A percentile compares a stretch with the other conserved stretches of the same genome.
Evolutionary conservation across 768 basidiomycete species (phyloP).

Genomic region (Suillus subaureus): DNA sequence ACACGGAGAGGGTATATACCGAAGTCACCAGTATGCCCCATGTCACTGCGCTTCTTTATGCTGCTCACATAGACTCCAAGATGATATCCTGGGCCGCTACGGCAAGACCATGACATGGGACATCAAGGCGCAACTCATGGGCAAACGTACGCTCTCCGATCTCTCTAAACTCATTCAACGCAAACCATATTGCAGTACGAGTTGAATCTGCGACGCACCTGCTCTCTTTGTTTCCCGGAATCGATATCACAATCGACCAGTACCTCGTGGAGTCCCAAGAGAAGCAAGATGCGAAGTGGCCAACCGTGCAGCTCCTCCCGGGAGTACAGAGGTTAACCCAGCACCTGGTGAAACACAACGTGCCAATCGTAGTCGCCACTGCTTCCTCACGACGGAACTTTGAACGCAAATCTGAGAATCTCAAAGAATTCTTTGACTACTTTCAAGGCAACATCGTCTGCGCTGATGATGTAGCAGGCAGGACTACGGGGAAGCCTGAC

Average conservation of each 20-base stretch:
- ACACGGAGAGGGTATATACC: conserved; percentile 78
- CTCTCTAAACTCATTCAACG: not conserved
- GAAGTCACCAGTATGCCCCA: conserved; percentile 68
- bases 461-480: conserved; percentile 62
- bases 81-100: conserved; percentile 70
- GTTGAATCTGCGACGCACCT: conserved; percentile 63
- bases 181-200: conserved; percentile 51
- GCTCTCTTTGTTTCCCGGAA: conserved; percentile 76
- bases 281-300: conserved; percentile 69
- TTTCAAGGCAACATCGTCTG: conserved; percentile 71
- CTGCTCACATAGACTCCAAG: conserved; percentile 36
- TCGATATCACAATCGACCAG: conserved; percentile 61
- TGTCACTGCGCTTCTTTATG: not conserved
- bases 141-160: conserved; percentile 58
- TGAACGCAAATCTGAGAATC: conserved; percentile 65
- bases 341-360: conserved; percentile 65
- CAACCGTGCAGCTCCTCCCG: conserved; percentile 69
- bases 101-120: conserved; percentile 86
- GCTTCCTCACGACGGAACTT: conserved; percentile 70
- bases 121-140: conserved; percentile 89
- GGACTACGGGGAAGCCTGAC: conserved; percentile 71
- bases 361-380: conserved; percentile 85
- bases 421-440: conserved; percentile 55
- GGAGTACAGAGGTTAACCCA: conserved; percentile 69
- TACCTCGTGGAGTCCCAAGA: conserved; percentile 59